A percentile compares a stretch with the other conserved stretches of the same genome.
Evolutionary conservation across 2,329 filamentous ascomycete genomes (phyloP).

Genomic region (Penicillium janthinellum): DNA sequence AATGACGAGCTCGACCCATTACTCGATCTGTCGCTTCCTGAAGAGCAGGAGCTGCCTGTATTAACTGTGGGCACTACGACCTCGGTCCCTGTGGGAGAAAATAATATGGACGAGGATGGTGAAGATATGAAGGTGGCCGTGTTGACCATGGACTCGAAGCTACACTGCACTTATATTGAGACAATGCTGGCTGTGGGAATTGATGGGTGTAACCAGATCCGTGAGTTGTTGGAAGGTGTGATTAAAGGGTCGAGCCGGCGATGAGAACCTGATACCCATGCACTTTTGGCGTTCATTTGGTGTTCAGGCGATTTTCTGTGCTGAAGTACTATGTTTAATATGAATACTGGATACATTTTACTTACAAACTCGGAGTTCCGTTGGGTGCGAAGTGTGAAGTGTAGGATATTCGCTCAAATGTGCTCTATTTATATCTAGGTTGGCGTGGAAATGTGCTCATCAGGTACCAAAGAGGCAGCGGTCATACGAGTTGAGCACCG

Average conservation of each 20-base stretch:
- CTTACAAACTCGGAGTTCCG: background rate
- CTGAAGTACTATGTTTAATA: background rate
- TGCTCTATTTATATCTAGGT: constrained; percentile 10
- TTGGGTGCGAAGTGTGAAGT: background rate
- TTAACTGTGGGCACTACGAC: constrained; percentile 75
- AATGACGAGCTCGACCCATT: constrained; percentile 48
- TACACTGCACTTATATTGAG: constrained; percentile 78
- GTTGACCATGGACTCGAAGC: constrained; percentile 81
- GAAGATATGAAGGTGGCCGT: constrained; percentile 66
- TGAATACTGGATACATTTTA: background rate
- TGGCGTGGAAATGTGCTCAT: constrained; percentile 13
- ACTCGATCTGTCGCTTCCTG: constrained; percentile 47
- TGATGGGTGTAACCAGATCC: constrained; percentile 86
- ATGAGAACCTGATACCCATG: constrained; percentile 18
- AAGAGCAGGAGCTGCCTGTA: constrained; percentile 76
- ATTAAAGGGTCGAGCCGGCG: constrained; percentile 58
- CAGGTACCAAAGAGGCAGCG: background rate
- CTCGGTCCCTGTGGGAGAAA: constrained; percentile 51
- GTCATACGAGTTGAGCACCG: background rate
- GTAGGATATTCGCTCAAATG: constrained; percentile 29
- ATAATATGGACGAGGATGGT: constrained; percentile 54
- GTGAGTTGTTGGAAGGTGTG: constrained; percentile 76
- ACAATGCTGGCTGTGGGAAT: constrained; percentile 91
- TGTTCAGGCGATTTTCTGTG: background rate
- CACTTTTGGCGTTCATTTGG: constrained; percentile 16